Evolutionary conservation across 306 rosid genomes (phyloP).

Genomic region (Prunus kanzakura): DNA sequence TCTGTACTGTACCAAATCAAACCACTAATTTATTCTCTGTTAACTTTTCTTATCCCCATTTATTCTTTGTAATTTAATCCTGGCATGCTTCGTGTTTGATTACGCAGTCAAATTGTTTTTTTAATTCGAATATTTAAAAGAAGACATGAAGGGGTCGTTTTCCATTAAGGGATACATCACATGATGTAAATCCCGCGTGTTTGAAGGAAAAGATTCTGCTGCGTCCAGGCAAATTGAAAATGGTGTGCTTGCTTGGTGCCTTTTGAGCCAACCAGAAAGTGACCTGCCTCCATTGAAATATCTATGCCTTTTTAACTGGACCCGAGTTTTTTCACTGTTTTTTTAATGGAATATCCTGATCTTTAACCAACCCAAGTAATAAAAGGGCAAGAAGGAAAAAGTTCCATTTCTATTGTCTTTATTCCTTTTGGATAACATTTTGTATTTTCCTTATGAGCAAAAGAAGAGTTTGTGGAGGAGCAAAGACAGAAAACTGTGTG

Average conservation of each 20-base stretch:
- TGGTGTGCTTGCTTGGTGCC: background rate
- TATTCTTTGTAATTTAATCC: background rate
- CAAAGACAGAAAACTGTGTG: background rate
- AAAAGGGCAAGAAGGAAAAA: background rate
- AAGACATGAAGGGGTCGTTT: background rate
- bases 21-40: background rate
- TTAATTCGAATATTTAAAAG: background rate
- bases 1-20: slow-evolving; percentile 2
- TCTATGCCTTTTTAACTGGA: background rate
- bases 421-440: background rate
- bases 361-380: background rate
- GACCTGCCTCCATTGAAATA: background rate
- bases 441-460: background rate
- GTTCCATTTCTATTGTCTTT: background rate
- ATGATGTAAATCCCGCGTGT: background rate
- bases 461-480: background rate
- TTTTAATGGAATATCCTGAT: background rate
- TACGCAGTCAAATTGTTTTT: background rate
- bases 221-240: background rate
- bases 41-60: background rate
- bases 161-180: background rate
- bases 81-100: background rate
- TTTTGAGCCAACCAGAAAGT: background rate
- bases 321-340: background rate
- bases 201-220: background rate